A percentile compares a stretch with the other conserved stretches of the same genome.
Conservation (phyloP, 495 filamentous ascomycete species). For the Aspergillus bertholletiae region DNA sequence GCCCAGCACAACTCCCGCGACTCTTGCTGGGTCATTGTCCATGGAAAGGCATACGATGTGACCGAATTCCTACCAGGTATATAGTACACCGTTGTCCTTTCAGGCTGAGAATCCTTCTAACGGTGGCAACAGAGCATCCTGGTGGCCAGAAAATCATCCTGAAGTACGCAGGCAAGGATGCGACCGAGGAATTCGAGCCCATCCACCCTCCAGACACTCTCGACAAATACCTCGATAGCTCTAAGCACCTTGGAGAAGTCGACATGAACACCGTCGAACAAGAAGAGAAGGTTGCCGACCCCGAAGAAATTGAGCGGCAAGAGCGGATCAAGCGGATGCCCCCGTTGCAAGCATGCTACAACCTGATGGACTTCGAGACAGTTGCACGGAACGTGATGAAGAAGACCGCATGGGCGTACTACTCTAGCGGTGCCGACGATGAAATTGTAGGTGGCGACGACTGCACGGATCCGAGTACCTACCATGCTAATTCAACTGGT, state of each 20-base stretch:
- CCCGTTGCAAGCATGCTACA: constrained; percentile 84
- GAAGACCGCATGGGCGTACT: constrained; percentile 94
- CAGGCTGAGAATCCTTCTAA: neutral
- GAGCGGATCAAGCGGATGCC: constrained; percentile 77
- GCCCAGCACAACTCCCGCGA: constrained; percentile 81
- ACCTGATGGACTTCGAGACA: constrained; percentile 90
- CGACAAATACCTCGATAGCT: constrained; percentile 72
- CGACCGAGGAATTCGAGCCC: constrained; percentile 87
- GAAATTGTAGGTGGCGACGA: constrained; percentile 72
- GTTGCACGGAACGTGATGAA: constrained; percentile 89
- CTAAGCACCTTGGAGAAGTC: constrained; percentile 86
- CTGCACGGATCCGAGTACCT: neutral
- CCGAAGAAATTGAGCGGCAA: constrained; percentile 73
- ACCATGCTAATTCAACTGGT: neutral
- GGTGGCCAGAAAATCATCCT: constrained; percentile 80
- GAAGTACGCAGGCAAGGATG: constrained; percentile 81
- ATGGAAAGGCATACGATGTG: constrained; percentile 89
- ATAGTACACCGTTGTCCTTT: neutral
- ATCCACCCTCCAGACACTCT: constrained; percentile 85
- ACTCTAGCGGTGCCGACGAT: constrained; percentile 92
- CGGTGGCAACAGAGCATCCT: constrained; percentile 60
- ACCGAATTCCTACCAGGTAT: constrained; percentile 78
- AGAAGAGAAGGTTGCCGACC: constrained; percentile 65
- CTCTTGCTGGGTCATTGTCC: constrained; percentile 80
- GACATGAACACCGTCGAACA: constrained; percentile 82